phyloP scores from a whole-genome alignment of 2,329 filamentous ascomycete species.

The Acrocalymma vagum region DNA sequence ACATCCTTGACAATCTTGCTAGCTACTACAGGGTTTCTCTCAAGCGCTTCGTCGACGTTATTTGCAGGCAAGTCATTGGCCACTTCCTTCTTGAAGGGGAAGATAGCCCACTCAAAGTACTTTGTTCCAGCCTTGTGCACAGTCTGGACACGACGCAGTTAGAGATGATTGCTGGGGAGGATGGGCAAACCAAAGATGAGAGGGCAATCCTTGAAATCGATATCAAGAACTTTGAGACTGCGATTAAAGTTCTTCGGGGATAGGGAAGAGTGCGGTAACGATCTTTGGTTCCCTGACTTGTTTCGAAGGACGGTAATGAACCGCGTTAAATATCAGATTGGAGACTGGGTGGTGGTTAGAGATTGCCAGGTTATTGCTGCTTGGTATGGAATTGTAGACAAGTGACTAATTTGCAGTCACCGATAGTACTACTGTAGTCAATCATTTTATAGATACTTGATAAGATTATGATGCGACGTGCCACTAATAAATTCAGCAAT shows the following conservation, averaged over 20 bases:
- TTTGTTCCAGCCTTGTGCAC: conserved; percentile 13
- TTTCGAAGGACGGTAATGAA: too few species aligned
- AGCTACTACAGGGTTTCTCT: conserved; percentile 70
- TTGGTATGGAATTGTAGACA: too few species aligned
- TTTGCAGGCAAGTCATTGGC: conserved; percentile 67
- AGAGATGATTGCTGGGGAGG: conserved; percentile 25
- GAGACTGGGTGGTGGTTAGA: too few species aligned
- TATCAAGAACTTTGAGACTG: conserved; percentile 14
- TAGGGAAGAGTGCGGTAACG: too few species aligned
- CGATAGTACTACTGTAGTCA: too few species aligned
- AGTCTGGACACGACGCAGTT: conserved; percentile 11
- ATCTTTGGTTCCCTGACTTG: too few species aligned
- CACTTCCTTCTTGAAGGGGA: conserved; percentile 61
- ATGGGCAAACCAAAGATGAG: conserved; percentile 7
- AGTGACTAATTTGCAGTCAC: too few species aligned
- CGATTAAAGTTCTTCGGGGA: conserved; percentile 15
- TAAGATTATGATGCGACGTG: too few species aligned
- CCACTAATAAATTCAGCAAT: too few species aligned
- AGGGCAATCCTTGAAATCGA: conserved; percentile 11
- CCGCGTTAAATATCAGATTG: too few species aligned
- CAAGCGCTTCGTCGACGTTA: conserved; percentile 69
- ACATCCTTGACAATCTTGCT: conserved; percentile 68
- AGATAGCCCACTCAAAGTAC: conserved; percentile 33
- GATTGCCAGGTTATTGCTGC: too few species aligned
- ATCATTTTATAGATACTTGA: too few species aligned